phyloP scores from a whole-genome alignment of 208 protist genomes.

The Leptomonas seymouri region DNA sequence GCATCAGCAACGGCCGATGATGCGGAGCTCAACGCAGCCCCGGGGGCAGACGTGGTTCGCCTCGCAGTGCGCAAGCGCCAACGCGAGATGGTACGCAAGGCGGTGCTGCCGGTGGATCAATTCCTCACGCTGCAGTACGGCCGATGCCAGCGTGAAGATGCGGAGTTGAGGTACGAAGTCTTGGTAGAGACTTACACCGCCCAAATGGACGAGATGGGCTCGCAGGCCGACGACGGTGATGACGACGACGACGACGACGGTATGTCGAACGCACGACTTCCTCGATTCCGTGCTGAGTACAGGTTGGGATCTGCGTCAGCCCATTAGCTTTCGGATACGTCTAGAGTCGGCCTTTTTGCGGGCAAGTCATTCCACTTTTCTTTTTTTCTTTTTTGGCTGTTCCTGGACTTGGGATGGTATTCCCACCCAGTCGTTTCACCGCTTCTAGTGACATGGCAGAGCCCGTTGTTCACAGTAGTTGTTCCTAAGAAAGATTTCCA shows the following conservation, averaged over 20 bases:
- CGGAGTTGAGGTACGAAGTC: conserved; percentile 49
- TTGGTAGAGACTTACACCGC: conserved; percentile 49
- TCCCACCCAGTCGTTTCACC: too few relatives aligned
- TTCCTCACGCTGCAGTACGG: conserved; percentile 64
- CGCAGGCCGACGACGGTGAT: conserved; percentile 9
- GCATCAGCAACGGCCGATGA: not conserved
- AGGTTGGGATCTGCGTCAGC: not conserved
- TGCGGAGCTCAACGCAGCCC: not conserved
- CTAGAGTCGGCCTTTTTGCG: too few relatives aligned
- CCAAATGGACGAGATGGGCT: conserved; percentile 26
- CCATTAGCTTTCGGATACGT: too few relatives aligned
- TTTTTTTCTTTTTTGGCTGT: too few relatives aligned
- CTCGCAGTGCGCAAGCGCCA: conserved; percentile 49
- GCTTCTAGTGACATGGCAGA: too few relatives aligned
- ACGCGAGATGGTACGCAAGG: conserved; percentile 45
- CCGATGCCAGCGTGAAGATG: conserved; percentile 49
- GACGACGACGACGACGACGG: conserved; percentile 14
- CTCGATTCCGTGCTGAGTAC: conserved; percentile 22
- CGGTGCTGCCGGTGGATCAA: conserved; percentile 51
- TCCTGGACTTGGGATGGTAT: too few relatives aligned
- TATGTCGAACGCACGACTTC: not conserved
- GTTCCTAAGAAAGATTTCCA: too few relatives aligned
- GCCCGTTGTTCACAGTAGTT: too few relatives aligned
- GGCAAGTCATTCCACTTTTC: too few relatives aligned
- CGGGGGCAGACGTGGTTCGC: conserved; percentile 22